Base-by-base conservation (phyloP, 2,329 filamentous ascomycete genomes). In the Aspergillus eucalypticola region DNA sequence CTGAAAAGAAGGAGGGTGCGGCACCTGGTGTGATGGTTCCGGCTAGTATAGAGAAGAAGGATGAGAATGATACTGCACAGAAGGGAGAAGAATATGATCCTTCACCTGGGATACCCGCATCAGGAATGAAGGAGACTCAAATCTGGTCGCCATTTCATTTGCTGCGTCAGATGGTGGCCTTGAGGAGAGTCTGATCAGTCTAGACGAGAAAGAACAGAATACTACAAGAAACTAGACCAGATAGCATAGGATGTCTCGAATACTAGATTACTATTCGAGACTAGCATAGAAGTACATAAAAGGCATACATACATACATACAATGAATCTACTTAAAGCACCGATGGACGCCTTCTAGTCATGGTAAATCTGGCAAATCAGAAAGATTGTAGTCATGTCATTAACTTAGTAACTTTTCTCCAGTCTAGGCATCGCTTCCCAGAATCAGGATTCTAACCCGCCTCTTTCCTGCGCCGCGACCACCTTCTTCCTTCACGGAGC, bases 401-500 rank as follows among this genome's bases (percentile, higher is more conserved):
- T 51, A 52, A 38, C 35, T 52, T 35, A 35, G 15, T 59, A 53
- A 41, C 27, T 51, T 39, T 54, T 41, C 29, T 60, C 23, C 39
- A 54, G 35, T 52, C 56, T 66, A 62, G 46, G 62, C 66, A 44
- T 57, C 61, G 58, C 69, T 66, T 23, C 72, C 72, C 21, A 76
- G 65, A 29, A 81, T 73, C 61, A 81, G 67, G 55, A 81, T 76
- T 32, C 79, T 70, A 8, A 81, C 79, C 63, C 77, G 94, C 66
- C 95, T 87, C 88, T 98, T 99, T 58, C 95, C 95, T n/a, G 94
- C 97, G 61, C 87, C 87, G 79, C 79, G 75, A 19, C 76, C 75
- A 41, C 75, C 77, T 63, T 96, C 91, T 76, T 99, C 95, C 82
- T 93, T 91, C 73, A 96, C 90, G 74, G 98, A 96, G 69, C 88